These are phyloP conservation scores for Umbilicaria muhlenbergii DNA, from an alignment of 495 filamentous ascomycete genomes.

Conservation along the genomic window DNA sequence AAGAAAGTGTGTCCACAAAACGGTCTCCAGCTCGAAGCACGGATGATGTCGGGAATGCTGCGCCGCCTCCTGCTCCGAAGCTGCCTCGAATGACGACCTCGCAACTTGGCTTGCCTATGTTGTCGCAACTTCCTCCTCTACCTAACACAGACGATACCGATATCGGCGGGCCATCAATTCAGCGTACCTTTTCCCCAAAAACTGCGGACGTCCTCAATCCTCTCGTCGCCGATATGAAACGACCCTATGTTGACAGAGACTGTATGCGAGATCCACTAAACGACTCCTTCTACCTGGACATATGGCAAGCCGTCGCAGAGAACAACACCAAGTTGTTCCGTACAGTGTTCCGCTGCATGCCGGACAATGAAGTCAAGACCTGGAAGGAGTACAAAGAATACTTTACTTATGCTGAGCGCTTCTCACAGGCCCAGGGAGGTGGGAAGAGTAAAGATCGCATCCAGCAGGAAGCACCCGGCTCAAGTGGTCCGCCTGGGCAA, in stretches of 20 bases:
- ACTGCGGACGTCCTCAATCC: slow-evolving; percentile 33
- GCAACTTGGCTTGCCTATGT: slow-evolving; percentile 38
- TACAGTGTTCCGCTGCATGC: slow-evolving; percentile 91
- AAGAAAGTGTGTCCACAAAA: slow-evolving; percentile 19
- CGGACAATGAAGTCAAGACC: slow-evolving; percentile 80
- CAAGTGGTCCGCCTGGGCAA: slow-evolving; percentile 29
- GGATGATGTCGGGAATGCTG: slow-evolving; percentile 24
- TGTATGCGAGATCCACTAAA: slow-evolving; percentile 75
- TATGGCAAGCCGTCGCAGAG: slow-evolving; percentile 74
- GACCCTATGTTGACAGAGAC: slow-evolving; percentile 44
- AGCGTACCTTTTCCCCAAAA: slow-evolving; percentile 28
- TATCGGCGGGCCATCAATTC: slow-evolving; percentile 48
- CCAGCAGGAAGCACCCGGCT: slow-evolving; percentile 24
- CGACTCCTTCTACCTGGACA: slow-evolving; percentile 68
- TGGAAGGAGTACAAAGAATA: slow-evolving; percentile 95
- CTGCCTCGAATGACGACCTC: slow-evolving; percentile 33
- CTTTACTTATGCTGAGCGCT: slow-evolving; percentile 59
- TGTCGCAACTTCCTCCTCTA: slow-evolving; percentile 51
- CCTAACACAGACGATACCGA: slow-evolving; percentile 63
- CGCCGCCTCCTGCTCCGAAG: slow-evolving; percentile 33
- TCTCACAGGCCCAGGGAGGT: slow-evolving; percentile 48
- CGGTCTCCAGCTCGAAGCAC: slow-evolving; percentile 7
- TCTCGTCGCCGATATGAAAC: slow-evolving; percentile 49
- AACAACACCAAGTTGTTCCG: slow-evolving; percentile 93
- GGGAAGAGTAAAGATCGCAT: slow-evolving; percentile 31